Percentiles rank a stretch among this genome's conserved stretches.
Evolutionary conservation across 768 basidiomycete species (phyloP).

Genomic region (Suillus spraguei): DNA sequence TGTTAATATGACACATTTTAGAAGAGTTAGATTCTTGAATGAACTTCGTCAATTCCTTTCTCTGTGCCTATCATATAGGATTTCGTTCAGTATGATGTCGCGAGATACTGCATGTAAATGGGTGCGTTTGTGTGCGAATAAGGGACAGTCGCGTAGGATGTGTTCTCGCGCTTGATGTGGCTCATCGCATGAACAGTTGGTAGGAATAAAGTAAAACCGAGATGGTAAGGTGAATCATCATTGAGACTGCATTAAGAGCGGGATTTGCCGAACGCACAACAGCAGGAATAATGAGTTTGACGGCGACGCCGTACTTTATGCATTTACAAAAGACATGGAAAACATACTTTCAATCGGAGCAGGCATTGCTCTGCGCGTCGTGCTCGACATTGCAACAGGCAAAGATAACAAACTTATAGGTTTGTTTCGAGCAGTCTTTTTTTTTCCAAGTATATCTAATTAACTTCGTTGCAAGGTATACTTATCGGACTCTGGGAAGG

Average conservation of each 20-base stretch:
- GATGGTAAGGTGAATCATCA: background rate
- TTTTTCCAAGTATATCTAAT: slow-evolving; percentile 1
- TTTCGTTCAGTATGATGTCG: too few species aligned
- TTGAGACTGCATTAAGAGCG: background rate
- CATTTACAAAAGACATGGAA: slow-evolving; percentile 53
- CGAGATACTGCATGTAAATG: too few species aligned
- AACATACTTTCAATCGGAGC: slow-evolving; percentile 66
- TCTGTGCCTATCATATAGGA: too few species aligned
- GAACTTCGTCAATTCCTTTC: too few species aligned
- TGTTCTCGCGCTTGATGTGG: too few species aligned
- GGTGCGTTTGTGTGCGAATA: too few species aligned
- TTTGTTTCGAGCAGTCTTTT: slow-evolving; percentile 18
- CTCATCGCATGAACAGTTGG: too few species aligned
- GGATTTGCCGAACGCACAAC: background rate
- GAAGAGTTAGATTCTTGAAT: too few species aligned
- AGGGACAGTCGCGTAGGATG: too few species aligned
- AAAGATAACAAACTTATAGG: slow-evolving; percentile 34
- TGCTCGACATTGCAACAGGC: slow-evolving; percentile 52
- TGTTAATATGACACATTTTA: too few species aligned
- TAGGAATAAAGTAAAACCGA: background rate
- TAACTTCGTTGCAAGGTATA: slow-evolving; percentile 51
- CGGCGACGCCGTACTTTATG: background rate
- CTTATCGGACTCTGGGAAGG: slow-evolving; percentile 83
- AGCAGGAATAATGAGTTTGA: background rate
- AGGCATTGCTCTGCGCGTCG: slow-evolving; percentile 65